Evolutionary conservation across 208 protist genomes (phyloP), one percentile per base, ranked within the genome.

Genomic region (Histomonas meleagridis): DNA sequence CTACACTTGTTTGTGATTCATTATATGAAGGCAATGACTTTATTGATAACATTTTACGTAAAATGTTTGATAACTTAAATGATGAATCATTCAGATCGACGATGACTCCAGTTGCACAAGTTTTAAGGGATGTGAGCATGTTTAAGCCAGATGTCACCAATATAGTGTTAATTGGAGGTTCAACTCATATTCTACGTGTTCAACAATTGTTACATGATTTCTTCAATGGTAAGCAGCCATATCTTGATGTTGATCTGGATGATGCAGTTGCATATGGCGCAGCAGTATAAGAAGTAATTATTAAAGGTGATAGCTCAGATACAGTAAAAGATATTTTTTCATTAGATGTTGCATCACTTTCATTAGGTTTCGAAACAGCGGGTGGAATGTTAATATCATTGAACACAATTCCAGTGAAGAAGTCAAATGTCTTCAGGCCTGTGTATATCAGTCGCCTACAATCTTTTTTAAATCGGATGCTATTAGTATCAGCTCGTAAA

Each of bases 231-330:
- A 93, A 93, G 62, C 43, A 72, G 43, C 92, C 38, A 40, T 93
- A 53, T 7, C 28, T 28, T 38, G 28, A 5, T 14, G 92, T 94
- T 51, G 94, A 94, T 70, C 93, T 93, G 62, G 92, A 94, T 90
- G 91, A 57, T 94, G 97, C 97, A 46, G 97, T 99, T 43, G 98
- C 97, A 21, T 97, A 97, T 92, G 98, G 98, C 92, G 98, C 98
- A 0, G 97, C 97, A 12, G 97, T 98, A 92, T 97, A 99, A 95
- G 98, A 95, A 76, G 97, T 96, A 91, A 96, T 99, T 55, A 96
- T 98, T 53, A 93, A 96, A 23, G 95, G 95, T 93, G 97, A 98
- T 93, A 98, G 96, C 0, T 70, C 62, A 35, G 65, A 76, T 18
- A 95, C 97, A 92, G 94, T 92, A 32, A 90, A 92, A n/a, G 93